Evolutionary conservation across 768 basidiomycete genomes (phyloP), one percentile per base, ranked within the genome.

Genomic region (Trametes meyenii): DNA sequence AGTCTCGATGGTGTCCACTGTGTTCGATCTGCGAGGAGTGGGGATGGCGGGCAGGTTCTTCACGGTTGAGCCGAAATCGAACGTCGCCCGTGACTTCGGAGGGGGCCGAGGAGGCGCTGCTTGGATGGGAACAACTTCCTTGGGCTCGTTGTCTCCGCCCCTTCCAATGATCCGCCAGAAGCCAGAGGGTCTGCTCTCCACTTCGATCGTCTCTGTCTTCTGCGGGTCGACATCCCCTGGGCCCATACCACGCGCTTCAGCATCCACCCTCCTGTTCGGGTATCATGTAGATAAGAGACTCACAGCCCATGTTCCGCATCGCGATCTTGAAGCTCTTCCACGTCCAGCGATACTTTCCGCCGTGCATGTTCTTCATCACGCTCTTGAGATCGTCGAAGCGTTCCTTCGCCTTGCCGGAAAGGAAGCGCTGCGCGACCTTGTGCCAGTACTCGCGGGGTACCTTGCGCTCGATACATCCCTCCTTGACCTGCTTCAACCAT

Each of bases 261-360:
- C 29, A 3, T 21, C 35, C 29, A 26, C 39, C 38, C 19, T 46
- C 45, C 42, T 42, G 24, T 6, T 45, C 23, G n/a, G 17, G 21
- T 33, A 39, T 14, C 55, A 21, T 48, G 46, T 33, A 23, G 23
- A 36, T 16, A 26, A 24, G 24, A 19, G 48, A 81, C 90, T 72
- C 67, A 92, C 90, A 92, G 46, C 89, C 88, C 88, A 92, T 89
- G 72, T 85, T 92, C 60, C 80, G 76, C 84, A 92, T 86, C 3
- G 90, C 90, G 55, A 88, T 78, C 74, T 81, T 85, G 76, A 88
- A 92, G 67, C 85, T 89, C 76, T 90, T 89, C 90, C 90, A 92
- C 63, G 82, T 87, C 90, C 90, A 92, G 51, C 84, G 79, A 69
- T 92, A 92, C 66, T 84, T 86, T 14, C 88, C 88, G 12, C 88